phyloP scores from a whole-genome alignment of 352 stramenopile species.

The Globisporangium ultimum region DNA sequence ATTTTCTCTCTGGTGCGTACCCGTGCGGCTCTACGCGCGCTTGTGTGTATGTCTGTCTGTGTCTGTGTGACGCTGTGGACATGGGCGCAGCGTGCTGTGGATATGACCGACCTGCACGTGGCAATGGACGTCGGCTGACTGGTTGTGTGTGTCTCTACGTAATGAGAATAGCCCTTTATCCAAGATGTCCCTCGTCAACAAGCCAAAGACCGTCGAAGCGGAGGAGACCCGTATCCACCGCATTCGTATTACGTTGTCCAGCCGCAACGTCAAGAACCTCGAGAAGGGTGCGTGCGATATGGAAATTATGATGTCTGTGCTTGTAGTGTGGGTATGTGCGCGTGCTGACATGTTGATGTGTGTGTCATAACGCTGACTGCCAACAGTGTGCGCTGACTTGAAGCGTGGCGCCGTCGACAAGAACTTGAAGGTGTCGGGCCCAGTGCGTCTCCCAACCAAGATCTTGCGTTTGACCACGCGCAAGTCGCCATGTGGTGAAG shows the following conservation, averaged over 20 bases:
- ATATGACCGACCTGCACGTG: background rate
- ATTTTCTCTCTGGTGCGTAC: conserved; percentile 61
- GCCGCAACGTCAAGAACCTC: conserved; percentile 98
- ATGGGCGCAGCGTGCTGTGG: background rate
- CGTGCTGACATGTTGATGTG: background rate
- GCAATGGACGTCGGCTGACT: conserved; percentile 1
- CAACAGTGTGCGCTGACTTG: conserved; percentile 94
- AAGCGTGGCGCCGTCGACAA: conserved; percentile 98
- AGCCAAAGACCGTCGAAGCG: conserved; percentile 83
- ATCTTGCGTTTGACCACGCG: conserved; percentile 97
- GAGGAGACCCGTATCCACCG: conserved; percentile 91
- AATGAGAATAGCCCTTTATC: conserved; percentile 70
- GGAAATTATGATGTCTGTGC: background rate
- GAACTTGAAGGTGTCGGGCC: conserved; percentile 97
- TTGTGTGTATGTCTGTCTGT: background rate
- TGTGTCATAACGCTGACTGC: background rate
- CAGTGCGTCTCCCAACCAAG: conserved; percentile 99
- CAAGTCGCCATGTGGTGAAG: conserved; percentile 97
- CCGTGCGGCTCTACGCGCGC: background rate
- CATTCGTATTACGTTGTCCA: conserved; percentile 99
- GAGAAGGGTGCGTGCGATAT: conserved; percentile 87
- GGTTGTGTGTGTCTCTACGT: background rate
- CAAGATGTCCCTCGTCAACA: conserved; percentile 87
- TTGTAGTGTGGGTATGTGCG: background rate
- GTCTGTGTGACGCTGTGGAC: background rate